Evolutionary conservation across 352 stramenopile genomes (phyloP).

Genomic region (Phytophthora tubulina): DNA sequence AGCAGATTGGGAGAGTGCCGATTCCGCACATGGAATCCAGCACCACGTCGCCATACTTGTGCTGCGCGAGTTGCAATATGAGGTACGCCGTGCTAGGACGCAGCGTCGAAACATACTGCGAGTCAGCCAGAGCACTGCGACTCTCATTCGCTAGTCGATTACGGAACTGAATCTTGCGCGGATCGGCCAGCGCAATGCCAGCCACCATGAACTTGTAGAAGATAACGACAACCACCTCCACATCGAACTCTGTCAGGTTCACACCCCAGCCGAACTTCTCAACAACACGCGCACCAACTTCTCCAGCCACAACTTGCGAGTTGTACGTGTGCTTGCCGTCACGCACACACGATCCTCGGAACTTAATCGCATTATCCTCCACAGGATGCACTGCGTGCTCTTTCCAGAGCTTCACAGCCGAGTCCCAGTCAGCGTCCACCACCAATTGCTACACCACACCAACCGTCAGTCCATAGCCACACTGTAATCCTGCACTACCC

Average conservation of each 20-base stretch:
- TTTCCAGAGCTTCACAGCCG: conserved; percentile 69
- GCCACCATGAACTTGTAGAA: conserved; percentile 77
- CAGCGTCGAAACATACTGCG: conserved; percentile 82
- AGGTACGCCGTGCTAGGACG: conserved; percentile 80
- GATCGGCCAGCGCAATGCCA: conserved; percentile 71
- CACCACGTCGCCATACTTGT: conserved; percentile 68
- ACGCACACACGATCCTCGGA: conserved; percentile 82
- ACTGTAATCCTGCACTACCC: neutral
- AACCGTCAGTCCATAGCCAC: conserved; percentile 10
- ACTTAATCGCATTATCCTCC: conserved; percentile 49
- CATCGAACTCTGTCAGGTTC: conserved; percentile 67
- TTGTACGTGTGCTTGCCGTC: conserved; percentile 82
- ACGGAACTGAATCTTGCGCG: conserved; percentile 66
- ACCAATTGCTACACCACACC: conserved; percentile 53
- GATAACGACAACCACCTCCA: conserved; percentile 82
- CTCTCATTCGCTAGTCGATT: conserved; percentile 80
- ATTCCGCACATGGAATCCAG: conserved; percentile 88
- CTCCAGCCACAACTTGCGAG: conserved; percentile 67
- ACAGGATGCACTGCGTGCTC: conserved; percentile 41
- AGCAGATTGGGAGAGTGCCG: conserved; percentile 78
- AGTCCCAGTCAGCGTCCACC: conserved; percentile 58
- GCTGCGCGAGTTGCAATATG: conserved; percentile 75
- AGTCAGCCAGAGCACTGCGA: conserved; percentile 57
- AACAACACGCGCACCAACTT: conserved; percentile 65
- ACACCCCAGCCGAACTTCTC: conserved; percentile 74